phyloP scores from a whole-genome alignment of 352 stramenopile species.

The Phytophthora niederhauseri region DNA sequence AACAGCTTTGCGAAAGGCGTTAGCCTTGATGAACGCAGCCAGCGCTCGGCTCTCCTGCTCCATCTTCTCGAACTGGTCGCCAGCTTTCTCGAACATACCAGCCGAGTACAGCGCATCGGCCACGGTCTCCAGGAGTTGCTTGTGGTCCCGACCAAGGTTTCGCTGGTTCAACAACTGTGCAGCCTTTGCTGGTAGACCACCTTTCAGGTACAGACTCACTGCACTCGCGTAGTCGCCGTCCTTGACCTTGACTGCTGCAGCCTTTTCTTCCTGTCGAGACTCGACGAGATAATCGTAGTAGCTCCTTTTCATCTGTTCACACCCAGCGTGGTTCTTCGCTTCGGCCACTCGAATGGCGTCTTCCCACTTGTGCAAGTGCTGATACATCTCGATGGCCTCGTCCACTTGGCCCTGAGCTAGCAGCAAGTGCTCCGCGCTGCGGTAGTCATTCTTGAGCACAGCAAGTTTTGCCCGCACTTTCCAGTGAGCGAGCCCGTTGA shows the following conservation, averaged over 20 bases:
- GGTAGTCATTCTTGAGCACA: slow-evolving; percentile 92
- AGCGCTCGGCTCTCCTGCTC: slow-evolving; percentile 91
- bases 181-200: slow-evolving; percentile 91
- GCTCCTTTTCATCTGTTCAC: slow-evolving; percentile 89
- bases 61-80: slow-evolving; percentile 95
- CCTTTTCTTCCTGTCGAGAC: slow-evolving; percentile 93
- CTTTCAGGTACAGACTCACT: slow-evolving; percentile 94
- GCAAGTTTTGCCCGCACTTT: slow-evolving; percentile 84
- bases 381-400: slow-evolving; percentile 96
- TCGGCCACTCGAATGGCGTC: slow-evolving; percentile 94
- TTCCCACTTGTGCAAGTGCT: slow-evolving; percentile 94
- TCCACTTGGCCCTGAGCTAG: slow-evolving; percentile 92
- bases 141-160: slow-evolving; percentile 88
- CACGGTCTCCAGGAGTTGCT: slow-evolving; percentile 91
- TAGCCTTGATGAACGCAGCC: slow-evolving; percentile 93
- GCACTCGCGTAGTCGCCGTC: slow-evolving; percentile 91
- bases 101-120: slow-evolving; percentile 88
- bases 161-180: slow-evolving; percentile 87
- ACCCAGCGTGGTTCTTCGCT: slow-evolving; percentile 70
- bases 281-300: slow-evolving; percentile 95
- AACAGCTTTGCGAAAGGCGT: slow-evolving; percentile 93
- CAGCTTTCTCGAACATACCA: slow-evolving; percentile 94
- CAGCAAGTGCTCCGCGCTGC: slow-evolving; percentile 91
- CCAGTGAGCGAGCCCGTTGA: slow-evolving; percentile 86
- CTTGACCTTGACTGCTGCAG: slow-evolving; percentile 91